These are phyloP conservation scores for Pythium chondricola DNA, from an alignment of 352 stramenopile species.

Conservation along the genomic window DNA sequence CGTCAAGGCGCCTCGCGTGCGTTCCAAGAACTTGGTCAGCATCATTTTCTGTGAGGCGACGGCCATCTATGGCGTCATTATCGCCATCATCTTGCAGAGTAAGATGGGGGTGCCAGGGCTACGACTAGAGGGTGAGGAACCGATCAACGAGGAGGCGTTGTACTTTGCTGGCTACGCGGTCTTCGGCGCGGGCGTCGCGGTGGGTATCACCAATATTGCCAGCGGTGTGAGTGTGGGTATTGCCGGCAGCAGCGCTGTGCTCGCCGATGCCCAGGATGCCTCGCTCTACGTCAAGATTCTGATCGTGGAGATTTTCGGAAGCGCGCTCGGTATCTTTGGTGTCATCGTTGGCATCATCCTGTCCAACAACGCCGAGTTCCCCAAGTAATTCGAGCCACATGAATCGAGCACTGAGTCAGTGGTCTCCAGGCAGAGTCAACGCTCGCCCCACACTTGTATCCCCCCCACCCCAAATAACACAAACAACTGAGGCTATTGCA, in stretches of 20 bases:
- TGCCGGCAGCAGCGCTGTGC: constrained; percentile 95
- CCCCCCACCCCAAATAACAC: too few species aligned
- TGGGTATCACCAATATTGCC: constrained; percentile 98
- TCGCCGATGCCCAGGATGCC: constrained; percentile 98
- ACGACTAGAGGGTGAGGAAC: constrained; percentile 48
- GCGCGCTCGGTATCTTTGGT: constrained; percentile 97
- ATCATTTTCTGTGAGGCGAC: constrained; percentile 99
- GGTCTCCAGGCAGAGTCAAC: too few species aligned
- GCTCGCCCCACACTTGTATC: too few species aligned
- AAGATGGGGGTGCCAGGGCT: constrained; percentile 89
- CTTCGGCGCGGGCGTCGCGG: constrained; percentile 95
- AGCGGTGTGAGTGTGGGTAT: constrained; percentile 96
- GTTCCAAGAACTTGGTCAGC: constrained; percentile 98
- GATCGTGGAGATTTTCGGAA: constrained; percentile 99
- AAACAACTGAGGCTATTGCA: too few species aligned
- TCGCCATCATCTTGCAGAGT: constrained; percentile 98
- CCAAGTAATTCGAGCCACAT: too few species aligned
- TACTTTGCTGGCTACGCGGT: constrained; percentile 98
- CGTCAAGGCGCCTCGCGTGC: constrained; percentile 97
- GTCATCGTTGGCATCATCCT: constrained; percentile 99
- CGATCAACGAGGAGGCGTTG: constrained; percentile 65
- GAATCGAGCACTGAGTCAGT: too few species aligned
- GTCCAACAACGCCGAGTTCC: constrained; percentile 95
- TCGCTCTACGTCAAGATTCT: constrained; percentile 99
- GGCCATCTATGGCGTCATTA: constrained; percentile 99